Percentiles rank a stretch among this genome's conserved stretches.
Conservation (phyloP, 1,139 yeast genomes). For the Pichia terricola region DNA sequence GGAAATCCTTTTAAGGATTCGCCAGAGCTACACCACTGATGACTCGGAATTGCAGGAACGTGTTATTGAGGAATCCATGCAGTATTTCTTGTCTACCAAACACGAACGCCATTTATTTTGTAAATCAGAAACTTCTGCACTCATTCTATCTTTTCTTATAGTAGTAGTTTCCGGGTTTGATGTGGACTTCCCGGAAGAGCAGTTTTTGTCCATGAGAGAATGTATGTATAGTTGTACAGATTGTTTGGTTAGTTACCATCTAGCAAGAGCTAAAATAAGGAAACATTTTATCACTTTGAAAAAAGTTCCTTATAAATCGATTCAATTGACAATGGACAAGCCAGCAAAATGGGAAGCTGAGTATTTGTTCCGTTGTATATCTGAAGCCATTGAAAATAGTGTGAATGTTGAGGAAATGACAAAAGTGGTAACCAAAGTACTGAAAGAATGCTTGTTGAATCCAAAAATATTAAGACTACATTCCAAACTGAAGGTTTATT, state of each 20-base stretch:
- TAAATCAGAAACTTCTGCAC: slow-evolving; percentile 7
- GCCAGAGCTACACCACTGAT: slow-evolving; percentile 1
- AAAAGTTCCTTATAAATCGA: slow-evolving; percentile 38
- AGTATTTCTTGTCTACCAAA: slow-evolving; percentile 4
- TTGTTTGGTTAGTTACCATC: slow-evolving; percentile 44
- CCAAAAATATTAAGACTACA: slow-evolving; percentile 39
- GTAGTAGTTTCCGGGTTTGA: slow-evolving; percentile 13
- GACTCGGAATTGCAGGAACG: slow-evolving; percentile 9
- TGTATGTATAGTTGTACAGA: slow-evolving; percentile 38
- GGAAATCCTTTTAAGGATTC: too few species aligned
- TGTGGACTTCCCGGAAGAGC: slow-evolving; percentile 9
- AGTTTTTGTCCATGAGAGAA: slow-evolving; percentile 7
- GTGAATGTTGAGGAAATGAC: slow-evolving; percentile 16
- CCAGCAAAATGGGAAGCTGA: slow-evolving; percentile 48
- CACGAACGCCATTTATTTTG: slow-evolving; percentile 10
- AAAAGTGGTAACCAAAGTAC: slow-evolving; percentile 19
- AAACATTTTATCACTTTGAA: slow-evolving; percentile 43
- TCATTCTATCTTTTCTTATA: slow-evolving; percentile 9
- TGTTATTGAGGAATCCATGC: slow-evolving; percentile 13
- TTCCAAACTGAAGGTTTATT: slow-evolving; percentile 21
- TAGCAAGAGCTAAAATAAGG: slow-evolving; percentile 42
- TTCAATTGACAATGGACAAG: slow-evolving; percentile 39
- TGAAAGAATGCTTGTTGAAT: slow-evolving; percentile 40
- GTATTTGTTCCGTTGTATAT: slow-evolving; percentile 19
- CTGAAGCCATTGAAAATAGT: slow-evolving; percentile 22